Evolutionary conservation across 495 filamentous ascomycete species (phyloP).

Genomic region (Daldinia loculata): DNA sequence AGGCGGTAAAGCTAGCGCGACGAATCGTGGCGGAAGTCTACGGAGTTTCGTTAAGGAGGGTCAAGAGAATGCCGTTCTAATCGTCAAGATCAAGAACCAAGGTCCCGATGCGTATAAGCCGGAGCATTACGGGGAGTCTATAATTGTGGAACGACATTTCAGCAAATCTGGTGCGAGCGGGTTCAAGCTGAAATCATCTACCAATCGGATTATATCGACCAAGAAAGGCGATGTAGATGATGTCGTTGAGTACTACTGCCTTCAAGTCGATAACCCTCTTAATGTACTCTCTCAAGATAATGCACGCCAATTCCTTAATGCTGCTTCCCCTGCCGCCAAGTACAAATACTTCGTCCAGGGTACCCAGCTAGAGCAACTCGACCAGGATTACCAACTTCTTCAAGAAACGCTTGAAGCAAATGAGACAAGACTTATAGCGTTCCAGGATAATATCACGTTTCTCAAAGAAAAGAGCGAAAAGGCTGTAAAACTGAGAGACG

Average conservation of each 20-base stretch:
- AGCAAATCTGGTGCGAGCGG: slow-evolving; percentile 75
- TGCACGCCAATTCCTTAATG: slow-evolving; percentile 90
- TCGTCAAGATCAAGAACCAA: slow-evolving; percentile 89
- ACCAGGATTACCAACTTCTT: slow-evolving; percentile 88
- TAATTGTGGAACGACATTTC: slow-evolving; percentile 91
- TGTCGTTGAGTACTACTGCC: slow-evolving; percentile 88
- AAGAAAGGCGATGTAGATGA: slow-evolving; percentile 91
- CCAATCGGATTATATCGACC: slow-evolving; percentile 75
- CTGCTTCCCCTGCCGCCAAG: slow-evolving; percentile 81
- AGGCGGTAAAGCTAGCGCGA: slow-evolving; percentile 91
- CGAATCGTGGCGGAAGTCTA: slow-evolving; percentile 91
- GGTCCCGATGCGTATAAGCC: slow-evolving; percentile 83
- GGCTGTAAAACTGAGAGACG: slow-evolving; percentile 52
- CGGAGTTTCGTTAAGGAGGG: slow-evolving; percentile 95
- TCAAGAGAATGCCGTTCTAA: slow-evolving; percentile 63
- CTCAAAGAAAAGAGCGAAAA: slow-evolving; percentile 52
- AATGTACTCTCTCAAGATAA: slow-evolving; percentile 98
- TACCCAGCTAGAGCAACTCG: slow-evolving; percentile 89
- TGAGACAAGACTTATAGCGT: slow-evolving; percentile 55
- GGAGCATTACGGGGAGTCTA: slow-evolving; percentile 84
- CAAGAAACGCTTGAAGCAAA: slow-evolving; percentile 59
- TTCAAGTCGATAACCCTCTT: slow-evolving; percentile 97
- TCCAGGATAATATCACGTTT: slow-evolving; percentile 71
- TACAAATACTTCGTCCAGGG: slow-evolving; percentile 98
- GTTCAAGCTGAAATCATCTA: slow-evolving; percentile 84